Conservation (phyloP, 768 basidiomycete species). For the Hygrophorus pudorinus region DNA sequence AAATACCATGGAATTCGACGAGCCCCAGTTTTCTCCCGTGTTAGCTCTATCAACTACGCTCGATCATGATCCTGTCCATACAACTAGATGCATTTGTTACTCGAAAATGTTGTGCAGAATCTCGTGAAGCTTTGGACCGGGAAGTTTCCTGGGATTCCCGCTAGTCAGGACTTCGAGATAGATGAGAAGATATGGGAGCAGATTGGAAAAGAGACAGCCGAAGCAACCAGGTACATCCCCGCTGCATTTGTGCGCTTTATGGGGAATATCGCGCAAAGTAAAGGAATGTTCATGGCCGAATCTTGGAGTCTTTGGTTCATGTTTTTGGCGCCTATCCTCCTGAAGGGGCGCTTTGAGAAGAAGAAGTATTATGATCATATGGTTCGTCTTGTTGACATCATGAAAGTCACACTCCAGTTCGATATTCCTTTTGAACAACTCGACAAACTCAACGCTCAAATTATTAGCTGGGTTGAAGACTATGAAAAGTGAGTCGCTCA, state of each 20-base stretch:
- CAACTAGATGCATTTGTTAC: conserved; percentile 37
- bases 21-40: conserved; percentile 15
- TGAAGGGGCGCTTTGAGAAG: conserved; percentile 18
- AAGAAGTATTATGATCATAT: conserved; percentile 28
- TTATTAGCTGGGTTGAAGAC: conserved; percentile 25
- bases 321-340: conserved; percentile 27
- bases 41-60: conserved; percentile 21
- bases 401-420: conserved; percentile 25
- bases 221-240: conserved; percentile 20
- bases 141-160: conserved; percentile 26
- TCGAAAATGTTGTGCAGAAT: conserved; percentile 29
- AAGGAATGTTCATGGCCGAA: conserved; percentile 23
- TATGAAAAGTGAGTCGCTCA: conserved; percentile 25
- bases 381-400: conserved; percentile 21
- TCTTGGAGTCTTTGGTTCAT: conserved; percentile 27
- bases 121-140: conserved; percentile 31
- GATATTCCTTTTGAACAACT: conserved; percentile 18
- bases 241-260: conserved; percentile 19
- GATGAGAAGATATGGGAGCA: conserved; percentile 18
- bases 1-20: conserved; percentile 22
- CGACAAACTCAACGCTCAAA: conserved; percentile 14
- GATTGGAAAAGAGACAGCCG: conserved; percentile 24
- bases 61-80: conserved; percentile 24
- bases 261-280: conserved; percentile 18
- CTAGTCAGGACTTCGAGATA: conserved; percentile 21